Conservation (phyloP, 331 rosid genomes). For the Malus hybrid region DNA sequence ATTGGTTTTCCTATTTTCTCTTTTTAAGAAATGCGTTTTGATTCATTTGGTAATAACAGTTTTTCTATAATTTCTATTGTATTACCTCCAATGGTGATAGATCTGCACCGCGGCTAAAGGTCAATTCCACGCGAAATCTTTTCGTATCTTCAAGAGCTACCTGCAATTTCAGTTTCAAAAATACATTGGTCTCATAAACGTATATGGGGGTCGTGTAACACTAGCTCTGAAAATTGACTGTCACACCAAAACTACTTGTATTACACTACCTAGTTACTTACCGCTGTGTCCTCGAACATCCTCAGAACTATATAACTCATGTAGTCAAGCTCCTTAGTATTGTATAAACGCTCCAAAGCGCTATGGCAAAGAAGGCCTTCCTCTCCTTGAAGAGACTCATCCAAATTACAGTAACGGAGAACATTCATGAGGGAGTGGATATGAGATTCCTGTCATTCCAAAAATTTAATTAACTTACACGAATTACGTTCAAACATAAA, state of each 20-base stretch:
- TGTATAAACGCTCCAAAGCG: conserved; percentile 65
- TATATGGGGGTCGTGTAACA: not conserved
- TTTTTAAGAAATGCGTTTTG: not conserved
- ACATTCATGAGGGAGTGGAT: conserved; percentile 95
- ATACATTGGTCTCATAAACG: not conserved
- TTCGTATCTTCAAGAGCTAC: conserved; percentile 81
- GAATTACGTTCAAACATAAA: not conserved
- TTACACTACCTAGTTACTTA: conserved; percentile 19
- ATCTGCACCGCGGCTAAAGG: conserved; percentile 96
- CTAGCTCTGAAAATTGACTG: not conserved
- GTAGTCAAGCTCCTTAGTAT: conserved; percentile 89
- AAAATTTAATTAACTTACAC: not conserved
- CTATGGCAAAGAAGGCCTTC: conserved; percentile 57
- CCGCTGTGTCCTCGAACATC: conserved; percentile 93
- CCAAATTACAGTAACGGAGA: conserved; percentile 92
- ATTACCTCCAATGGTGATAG: conserved; percentile 90
- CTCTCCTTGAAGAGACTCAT: conserved; percentile 87
- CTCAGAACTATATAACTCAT: conserved; percentile 91
- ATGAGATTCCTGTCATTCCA: conserved; percentile 78
- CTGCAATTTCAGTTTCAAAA: conserved; percentile 38
- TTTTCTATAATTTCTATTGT: conserved; percentile 1
- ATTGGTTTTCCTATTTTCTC: not conserved
- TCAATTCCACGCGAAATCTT: conserved; percentile 79
- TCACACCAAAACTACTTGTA: not conserved
- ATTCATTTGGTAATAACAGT: not conserved